Base-by-base conservation (phyloP, 768 basidiomycete genomes). In the Pisolithus tinctorius region DNA sequence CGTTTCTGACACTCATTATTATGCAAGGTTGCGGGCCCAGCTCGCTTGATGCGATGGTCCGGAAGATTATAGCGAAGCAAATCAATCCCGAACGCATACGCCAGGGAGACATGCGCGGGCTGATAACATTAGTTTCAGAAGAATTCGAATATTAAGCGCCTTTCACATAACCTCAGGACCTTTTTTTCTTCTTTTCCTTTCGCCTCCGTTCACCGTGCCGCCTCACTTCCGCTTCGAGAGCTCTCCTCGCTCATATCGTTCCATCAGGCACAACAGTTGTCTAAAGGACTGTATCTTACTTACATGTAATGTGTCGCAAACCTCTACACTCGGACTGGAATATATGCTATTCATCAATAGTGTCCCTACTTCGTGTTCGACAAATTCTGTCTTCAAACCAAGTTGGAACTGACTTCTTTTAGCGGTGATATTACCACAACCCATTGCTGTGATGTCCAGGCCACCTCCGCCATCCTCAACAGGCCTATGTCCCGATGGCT, bases 21-120 rank as follows among this genome's bases (percentile, higher is more conserved):
- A 8, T 37, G 46, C n/a, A 55, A 86, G 85, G 83, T 58, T 90
- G 88, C 59, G 88, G 88, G 1, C 88, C 88, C 0, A 72, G 75
- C 0, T 80, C 84, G 6, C 71, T 90, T 47, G 84, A 86, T 62
- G 81, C 77, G 5, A 69, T 86, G 59, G 77, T 89, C 7, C 73
- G 88, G 39, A 83, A 86, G 63, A 69, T 78, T 39, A 75, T 88
- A 8, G 74, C 84, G 1, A 64, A 72, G 29, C 78, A 82, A 52
- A 85, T 87, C 53, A 73, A 79, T 60, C 79, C 83, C 20, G 58
- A 56, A 29, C 73, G 76, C 51, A 70, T 84, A 53, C 58, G 73
- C 52, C 66, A 69, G 44, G 84, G 82, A 3, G 81, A 84, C 63
- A 71, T 73, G 64, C 74, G 78, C 36, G 81, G 84, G 16, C 74